Conservation (phyloP, 306 rosid genomes). For the Sicyos edulis region DNA sequence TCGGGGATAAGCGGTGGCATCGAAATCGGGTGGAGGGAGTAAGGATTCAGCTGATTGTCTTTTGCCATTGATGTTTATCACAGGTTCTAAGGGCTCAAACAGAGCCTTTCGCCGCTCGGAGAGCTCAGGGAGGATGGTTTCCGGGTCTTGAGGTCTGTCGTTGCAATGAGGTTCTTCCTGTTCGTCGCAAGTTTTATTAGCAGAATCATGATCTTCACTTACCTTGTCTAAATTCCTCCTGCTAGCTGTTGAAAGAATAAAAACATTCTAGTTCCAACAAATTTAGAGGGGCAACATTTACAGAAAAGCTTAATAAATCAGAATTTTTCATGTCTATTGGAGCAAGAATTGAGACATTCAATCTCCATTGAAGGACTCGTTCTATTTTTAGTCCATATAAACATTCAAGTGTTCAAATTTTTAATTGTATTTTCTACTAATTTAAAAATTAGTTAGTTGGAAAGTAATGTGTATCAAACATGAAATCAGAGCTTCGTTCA, state of each 20-base stretch:
- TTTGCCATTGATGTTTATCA: conserved; percentile 40
- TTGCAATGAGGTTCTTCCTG: conserved; percentile 36
- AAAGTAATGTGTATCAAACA: too few species aligned
- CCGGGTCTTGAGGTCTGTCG: conserved; percentile 42
- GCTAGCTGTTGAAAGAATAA: conserved; percentile 70
- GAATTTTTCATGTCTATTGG: too few species aligned
- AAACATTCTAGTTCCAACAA: conserved; percentile 59
- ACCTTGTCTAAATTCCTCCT: conserved; percentile 60
- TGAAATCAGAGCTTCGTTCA: too few species aligned
- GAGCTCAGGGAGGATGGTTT: conserved; percentile 33
- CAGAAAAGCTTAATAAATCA: neutral
- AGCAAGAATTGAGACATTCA: too few species aligned
- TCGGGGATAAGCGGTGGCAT: conserved; percentile 62
- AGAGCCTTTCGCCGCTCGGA: conserved; percentile 69
- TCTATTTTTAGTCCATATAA: too few species aligned
- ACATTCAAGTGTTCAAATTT: too few species aligned
- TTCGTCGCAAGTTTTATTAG: conserved; percentile 39
- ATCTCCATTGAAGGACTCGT: too few species aligned
- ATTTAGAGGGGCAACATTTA: conserved; percentile 32
- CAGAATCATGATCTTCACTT: conserved; percentile 38
- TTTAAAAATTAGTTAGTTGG: too few species aligned
- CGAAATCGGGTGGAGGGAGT: conserved; percentile 94
- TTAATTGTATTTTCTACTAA: too few species aligned
- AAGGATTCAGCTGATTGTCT: conserved; percentile 67
- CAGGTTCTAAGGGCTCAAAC: conserved; percentile 80